A percentile compares a stretch with the other conserved stretches of the same genome.
These are phyloP conservation scores for Pichia sp. DNA, from an alignment of 1,139 yeast species.

Conservation along the genomic window DNA sequence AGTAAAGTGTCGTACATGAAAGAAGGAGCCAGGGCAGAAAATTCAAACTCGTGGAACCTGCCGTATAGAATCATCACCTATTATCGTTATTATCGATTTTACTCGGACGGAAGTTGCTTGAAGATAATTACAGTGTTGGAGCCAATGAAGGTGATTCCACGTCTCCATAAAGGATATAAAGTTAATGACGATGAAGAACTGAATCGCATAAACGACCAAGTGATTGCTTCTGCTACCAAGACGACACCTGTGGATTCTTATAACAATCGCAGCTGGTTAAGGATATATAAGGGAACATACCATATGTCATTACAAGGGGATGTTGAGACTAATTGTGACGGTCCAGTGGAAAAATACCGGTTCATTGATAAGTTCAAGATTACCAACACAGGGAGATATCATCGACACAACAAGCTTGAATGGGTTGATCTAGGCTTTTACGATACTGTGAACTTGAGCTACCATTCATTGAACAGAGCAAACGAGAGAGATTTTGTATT, in stretches of 20 bases:
- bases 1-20: constrained; percentile 78
- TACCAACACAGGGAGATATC: constrained; percentile 43
- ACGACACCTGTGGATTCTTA: constrained; percentile 7
- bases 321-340: constrained; percentile 43
- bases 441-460: constrained; percentile 38
- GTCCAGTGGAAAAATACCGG: constrained; percentile 53
- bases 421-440: constrained; percentile 59
- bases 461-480: constrained; percentile 44
- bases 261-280: constrained; percentile 19
- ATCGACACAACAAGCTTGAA: constrained; percentile 53
- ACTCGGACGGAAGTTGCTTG: constrained; percentile 66
- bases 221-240: background rate
- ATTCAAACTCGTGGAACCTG: constrained; percentile 59
- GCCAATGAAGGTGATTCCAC: constrained; percentile 47
- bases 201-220: constrained; percentile 1
- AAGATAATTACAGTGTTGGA: constrained; percentile 59
- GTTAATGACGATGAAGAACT: constrained; percentile 8
- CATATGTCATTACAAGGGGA: constrained; percentile 46
- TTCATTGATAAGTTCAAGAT: constrained; percentile 59
- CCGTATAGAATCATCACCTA: constrained; percentile 84
- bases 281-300: constrained; percentile 48
- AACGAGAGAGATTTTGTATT: constrained; percentile 76
- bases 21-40: constrained; percentile 64
- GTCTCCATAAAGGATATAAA: constrained; percentile 12
- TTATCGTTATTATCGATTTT: constrained; percentile 77